A percentile compares a stretch with the other conserved stretches of the same genome.
Conservation (phyloP, 768 basidiomycete genomes). For the Leccinum pellstonianum region DNA sequence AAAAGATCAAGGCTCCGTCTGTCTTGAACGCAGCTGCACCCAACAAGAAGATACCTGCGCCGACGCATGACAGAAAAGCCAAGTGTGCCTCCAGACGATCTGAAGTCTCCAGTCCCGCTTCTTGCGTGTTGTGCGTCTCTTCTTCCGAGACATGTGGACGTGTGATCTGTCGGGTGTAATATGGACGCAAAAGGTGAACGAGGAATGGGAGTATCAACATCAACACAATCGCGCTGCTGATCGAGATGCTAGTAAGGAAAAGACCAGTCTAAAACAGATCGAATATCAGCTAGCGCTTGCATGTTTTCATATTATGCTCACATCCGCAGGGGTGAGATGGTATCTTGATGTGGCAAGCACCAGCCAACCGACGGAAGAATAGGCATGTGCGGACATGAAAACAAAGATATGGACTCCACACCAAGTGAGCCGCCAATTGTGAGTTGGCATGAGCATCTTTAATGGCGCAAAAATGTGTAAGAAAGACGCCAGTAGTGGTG, state of each 20-base stretch:
- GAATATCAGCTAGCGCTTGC: not conserved
- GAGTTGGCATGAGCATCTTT: conserved; percentile 22
- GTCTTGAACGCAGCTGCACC: conserved; percentile 16
- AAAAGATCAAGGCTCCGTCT: conserved; percentile 6
- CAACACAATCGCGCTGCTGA: conserved; percentile 20
- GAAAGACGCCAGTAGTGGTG: not conserved
- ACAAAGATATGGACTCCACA: conserved; percentile 31
- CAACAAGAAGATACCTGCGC: conserved; percentile 14
- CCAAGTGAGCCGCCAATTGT: conserved; percentile 31
- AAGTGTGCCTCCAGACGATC: conserved; percentile 34
- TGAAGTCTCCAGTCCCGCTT: conserved; percentile 10
- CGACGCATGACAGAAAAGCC: conserved; percentile 19
- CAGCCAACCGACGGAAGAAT: conserved; percentile 17
- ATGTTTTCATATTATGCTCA: conserved; percentile 1
- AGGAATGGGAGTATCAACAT: conserved; percentile 22
- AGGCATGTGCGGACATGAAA: conserved; percentile 15
- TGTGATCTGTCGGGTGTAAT: conserved; percentile 16
- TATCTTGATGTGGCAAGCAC: conserved; percentile 28
- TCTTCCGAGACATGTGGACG: not conserved
- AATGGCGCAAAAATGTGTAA: conserved; percentile 25
- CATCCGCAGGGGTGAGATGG: conserved; percentile 28
- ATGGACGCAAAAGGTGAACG: conserved; percentile 26
- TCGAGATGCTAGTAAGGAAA: conserved; percentile 19
- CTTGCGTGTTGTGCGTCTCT: not conserved
- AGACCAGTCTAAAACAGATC: conserved; percentile 26